Evolutionary conservation across 2,329 filamentous ascomycete species (phyloP).

Genomic region (Dactylellina leptospora): DNA sequence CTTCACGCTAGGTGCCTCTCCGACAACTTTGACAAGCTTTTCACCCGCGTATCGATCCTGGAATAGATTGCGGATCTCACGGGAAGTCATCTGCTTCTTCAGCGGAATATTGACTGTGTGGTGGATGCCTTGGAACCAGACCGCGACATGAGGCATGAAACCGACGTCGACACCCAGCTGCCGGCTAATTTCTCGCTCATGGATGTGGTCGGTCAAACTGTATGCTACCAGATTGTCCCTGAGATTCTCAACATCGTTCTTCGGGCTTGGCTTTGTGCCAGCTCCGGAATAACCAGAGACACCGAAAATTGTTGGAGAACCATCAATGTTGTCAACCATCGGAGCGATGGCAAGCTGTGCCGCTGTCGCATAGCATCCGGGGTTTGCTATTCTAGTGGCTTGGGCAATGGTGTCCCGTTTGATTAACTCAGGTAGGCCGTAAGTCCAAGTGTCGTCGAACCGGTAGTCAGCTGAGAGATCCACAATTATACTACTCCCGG

Average conservation of each 20-base stretch:
- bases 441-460: constrained; percentile 85
- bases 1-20: constrained; percentile 86
- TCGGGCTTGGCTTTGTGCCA: constrained; percentile 90
- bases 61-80: constrained; percentile 92
- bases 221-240: constrained; percentile 90
- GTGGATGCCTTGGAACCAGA: constrained; percentile 87
- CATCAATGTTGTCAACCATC: constrained; percentile 78
- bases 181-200: constrained; percentile 85
- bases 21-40: constrained; percentile 90
- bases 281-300: constrained; percentile 94
- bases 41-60: constrained; percentile 96
- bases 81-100: constrained; percentile 83
- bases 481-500: constrained; percentile 78
- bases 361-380: constrained; percentile 93
- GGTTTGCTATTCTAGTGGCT: constrained; percentile 85
- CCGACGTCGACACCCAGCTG: constrained; percentile 79
- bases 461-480: constrained; percentile 97
- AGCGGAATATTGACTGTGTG: constrained; percentile 91
- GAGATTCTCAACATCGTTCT: constrained; percentile 87
- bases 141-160: constrained; percentile 93
- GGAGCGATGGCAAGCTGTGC: constrained; percentile 89
- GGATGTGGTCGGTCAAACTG: constrained; percentile 90
- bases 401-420: constrained; percentile 78
- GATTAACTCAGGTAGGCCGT: constrained; percentile 86
- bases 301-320: constrained; percentile 83